Evolutionary conservation across 2,329 filamentous ascomycete species (phyloP).

Genomic region (Cryphonectria parasitica): DNA sequence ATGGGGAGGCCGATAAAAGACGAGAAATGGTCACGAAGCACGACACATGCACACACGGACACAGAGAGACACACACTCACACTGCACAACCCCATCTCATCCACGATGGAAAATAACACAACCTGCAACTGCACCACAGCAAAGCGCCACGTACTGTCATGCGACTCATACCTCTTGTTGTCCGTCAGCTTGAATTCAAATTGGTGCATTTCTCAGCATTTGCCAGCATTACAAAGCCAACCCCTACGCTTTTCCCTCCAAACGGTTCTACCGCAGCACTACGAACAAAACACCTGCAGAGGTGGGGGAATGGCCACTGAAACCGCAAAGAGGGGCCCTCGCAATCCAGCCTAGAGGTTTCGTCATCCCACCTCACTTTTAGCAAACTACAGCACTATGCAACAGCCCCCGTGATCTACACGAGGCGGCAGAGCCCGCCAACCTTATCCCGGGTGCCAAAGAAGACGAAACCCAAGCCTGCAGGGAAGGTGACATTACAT

Average conservation of each 20-base stretch:
- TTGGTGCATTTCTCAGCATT: conserved; percentile 14
- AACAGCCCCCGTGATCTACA: conserved; percentile 6
- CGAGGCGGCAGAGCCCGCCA: conserved; percentile 21
- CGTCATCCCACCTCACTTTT: conserved; percentile 16
- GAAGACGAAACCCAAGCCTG: background rate
- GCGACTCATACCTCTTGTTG: background rate
- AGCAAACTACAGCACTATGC: background rate
- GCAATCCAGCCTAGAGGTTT: conserved; percentile 19
- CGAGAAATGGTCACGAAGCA: background rate
- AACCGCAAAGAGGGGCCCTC: conserved; percentile 9
- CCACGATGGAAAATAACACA: background rate
- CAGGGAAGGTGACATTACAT: conserved; percentile 12
- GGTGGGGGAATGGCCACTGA: background rate
- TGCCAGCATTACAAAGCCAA: conserved; percentile 9
- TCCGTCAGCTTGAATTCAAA: background rate
- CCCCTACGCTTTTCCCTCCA: too few relatives aligned
- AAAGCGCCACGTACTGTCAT: background rate
- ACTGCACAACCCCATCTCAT: background rate
- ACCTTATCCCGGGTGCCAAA: background rate
- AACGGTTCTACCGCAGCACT: background rate
- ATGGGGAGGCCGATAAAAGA: conserved; percentile 25
- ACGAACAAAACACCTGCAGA: background rate
- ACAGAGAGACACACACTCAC: too few relatives aligned
- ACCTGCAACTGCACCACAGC: background rate
- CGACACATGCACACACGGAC: background rate